Conservation (phyloP, 257 asterid genomes). For the Penstemon newberryi region DNA sequence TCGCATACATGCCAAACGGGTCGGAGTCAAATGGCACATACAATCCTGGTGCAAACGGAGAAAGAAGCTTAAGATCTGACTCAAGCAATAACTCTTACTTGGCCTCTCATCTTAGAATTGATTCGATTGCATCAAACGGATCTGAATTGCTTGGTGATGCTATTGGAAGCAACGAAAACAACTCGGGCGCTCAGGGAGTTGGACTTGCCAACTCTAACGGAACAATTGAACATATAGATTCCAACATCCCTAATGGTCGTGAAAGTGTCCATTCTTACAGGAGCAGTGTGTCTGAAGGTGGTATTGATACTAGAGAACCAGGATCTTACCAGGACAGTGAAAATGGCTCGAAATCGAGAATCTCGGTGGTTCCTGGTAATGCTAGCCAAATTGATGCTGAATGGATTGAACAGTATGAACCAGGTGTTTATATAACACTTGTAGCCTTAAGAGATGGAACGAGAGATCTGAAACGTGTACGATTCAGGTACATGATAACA, state of each 20-base stretch:
- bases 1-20: slow-evolving; percentile 66
- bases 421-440: slow-evolving; percentile 90
- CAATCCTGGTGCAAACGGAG: slow-evolving; percentile 48
- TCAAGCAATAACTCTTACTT: slow-evolving; percentile 36
- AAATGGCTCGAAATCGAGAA: slow-evolving; percentile 52
- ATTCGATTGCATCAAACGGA: slow-evolving; percentile 40
- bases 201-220: slow-evolving; percentile 41
- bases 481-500: slow-evolving; percentile 70
- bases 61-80: slow-evolving; percentile 49
- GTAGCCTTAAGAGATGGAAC: slow-evolving; percentile 89
- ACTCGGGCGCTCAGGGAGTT: slow-evolving; percentile 36
- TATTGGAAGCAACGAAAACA: slow-evolving; percentile 37
- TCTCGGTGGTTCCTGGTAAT: slow-evolving; percentile 43
- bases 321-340: slow-evolving; percentile 45
- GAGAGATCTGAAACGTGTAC: slow-evolving; percentile 94
- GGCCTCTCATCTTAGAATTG: slow-evolving; percentile 46
- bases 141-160: slow-evolving; percentile 35
- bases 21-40: slow-evolving; percentile 55
- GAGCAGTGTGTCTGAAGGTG: slow-evolving; percentile 49
- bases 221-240: slow-evolving; percentile 38
- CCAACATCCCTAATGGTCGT: slow-evolving; percentile 51
- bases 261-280: slow-evolving; percentile 41
- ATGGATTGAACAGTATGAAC: slow-evolving; percentile 92
- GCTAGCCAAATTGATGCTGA: slow-evolving; percentile 76
- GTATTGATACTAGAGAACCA: slow-evolving; percentile 38